phyloP scores from a whole-genome alignment of 257 asterid species.

The Linderniella brevidens region DNA sequence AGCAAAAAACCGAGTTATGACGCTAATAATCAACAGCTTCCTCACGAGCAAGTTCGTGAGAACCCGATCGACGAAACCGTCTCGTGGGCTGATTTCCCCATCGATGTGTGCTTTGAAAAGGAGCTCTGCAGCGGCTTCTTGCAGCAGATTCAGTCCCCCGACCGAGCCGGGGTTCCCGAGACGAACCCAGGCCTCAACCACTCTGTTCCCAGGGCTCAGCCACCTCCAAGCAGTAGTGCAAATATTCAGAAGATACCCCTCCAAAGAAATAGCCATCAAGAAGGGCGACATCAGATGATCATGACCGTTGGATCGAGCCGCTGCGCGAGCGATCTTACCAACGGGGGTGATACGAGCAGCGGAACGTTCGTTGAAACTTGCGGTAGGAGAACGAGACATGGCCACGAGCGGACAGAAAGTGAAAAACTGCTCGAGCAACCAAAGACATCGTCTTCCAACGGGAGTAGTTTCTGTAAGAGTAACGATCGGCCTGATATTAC shows the following conservation, averaged over 20 bases:
- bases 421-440: conserved; percentile 23
- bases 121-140: conserved; percentile 41
- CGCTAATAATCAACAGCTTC: conserved; percentile 16
- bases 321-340: conserved; percentile 50
- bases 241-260: conserved; percentile 8
- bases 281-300: conserved; percentile 15
- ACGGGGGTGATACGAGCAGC: conserved; percentile 20
- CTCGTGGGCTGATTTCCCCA: conserved; percentile 34
- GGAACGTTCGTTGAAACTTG: conserved; percentile 12
- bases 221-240: conserved; percentile 22
- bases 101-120: conserved; percentile 53
- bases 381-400: conserved; percentile 19
- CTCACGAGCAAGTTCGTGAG: conserved; percentile 10
- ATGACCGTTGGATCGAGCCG: conserved; percentile 57
- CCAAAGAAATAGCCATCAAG: conserved; percentile 7
- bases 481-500: conserved; percentile 26
- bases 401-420: conserved; percentile 20
- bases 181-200: conserved; percentile 11
- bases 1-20: conserved; percentile 21
- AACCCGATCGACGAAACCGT: conserved; percentile 33
- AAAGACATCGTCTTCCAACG: conserved; percentile 44
- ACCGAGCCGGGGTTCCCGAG: conserved; percentile 7
- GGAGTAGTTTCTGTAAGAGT: conserved; percentile 37
- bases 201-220: conserved; percentile 15
- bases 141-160: conserved; percentile 27